Conservation (phyloP, 2,329 filamentous ascomycete genomes). For the Plenodomus tracheiphilus region DNA sequence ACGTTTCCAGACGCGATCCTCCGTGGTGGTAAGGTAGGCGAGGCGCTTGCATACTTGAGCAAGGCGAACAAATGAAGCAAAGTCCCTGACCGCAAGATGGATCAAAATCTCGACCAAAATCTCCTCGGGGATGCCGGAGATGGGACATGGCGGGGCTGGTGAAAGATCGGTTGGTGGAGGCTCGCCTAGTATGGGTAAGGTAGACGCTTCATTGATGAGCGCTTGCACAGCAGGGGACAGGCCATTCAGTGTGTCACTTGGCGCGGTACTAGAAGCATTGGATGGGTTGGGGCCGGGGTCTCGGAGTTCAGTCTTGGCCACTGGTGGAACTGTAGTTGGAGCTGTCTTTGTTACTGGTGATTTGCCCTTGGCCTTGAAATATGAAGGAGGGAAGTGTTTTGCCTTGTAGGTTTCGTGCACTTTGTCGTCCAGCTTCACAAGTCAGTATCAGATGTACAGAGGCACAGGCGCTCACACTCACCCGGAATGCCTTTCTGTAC, state of each 20-base stretch:
- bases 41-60: slow-evolving; percentile 84
- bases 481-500: slow-evolving; percentile 88
- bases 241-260: slow-evolving; percentile 60
- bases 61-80: slow-evolving; percentile 75
- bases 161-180: slow-evolving; percentile 72
- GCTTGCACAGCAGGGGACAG: slow-evolving; percentile 63
- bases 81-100: slow-evolving; percentile 72
- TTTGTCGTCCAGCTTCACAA: slow-evolving; percentile 70
- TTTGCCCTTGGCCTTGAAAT: slow-evolving; percentile 43
- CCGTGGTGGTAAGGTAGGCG: slow-evolving; percentile 80
- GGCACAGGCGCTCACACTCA: slow-evolving; percentile 45
- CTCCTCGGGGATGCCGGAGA: slow-evolving; percentile 78
- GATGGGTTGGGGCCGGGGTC: slow-evolving; percentile 49
- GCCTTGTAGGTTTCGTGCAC: slow-evolving; percentile 88
- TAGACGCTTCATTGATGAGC: slow-evolving; percentile 75
- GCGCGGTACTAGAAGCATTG: slow-evolving; percentile 56
- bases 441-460: slow-evolving; percentile 7
- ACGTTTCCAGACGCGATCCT: slow-evolving; percentile 84
- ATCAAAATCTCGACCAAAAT: slow-evolving; percentile 78
- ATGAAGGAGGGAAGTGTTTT: slow-evolving; percentile 80
- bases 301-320: slow-evolving; percentile 27
- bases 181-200: slow-evolving; percentile 67
- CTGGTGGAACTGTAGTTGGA: slow-evolving; percentile 23
- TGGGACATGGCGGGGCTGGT: slow-evolving; percentile 75
- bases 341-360: slow-evolving; percentile 22